Evolutionary conservation across 2,329 filamentous ascomycete species (phyloP), one percentile per base, ranked within the genome.

Genomic region (Pezizomycotina sp.): DNA sequence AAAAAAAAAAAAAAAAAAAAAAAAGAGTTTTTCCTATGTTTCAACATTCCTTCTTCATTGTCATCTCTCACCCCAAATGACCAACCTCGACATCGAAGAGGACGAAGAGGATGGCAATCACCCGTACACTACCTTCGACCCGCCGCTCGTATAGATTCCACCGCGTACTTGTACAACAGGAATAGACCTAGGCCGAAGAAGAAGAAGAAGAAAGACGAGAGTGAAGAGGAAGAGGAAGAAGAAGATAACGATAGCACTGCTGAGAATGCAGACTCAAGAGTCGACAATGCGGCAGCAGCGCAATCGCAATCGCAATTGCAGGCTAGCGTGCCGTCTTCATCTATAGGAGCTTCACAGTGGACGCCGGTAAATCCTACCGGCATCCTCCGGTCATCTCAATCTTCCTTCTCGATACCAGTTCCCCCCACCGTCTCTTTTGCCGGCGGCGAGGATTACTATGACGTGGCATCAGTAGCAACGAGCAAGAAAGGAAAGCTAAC

Each of bases 141-240:
- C n/a, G n/a, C n/a, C n/a, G n/a, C n/a, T n/a, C n/a, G n/a, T n/a
- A n/a, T n/a, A n/a, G n/a, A n/a, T n/a, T 66, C 74, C 49, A n/a
- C n/a, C n/a, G n/a, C n/a, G n/a, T n/a, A n/a, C n/a, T n/a, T 68
- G 68, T 53, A 58, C 64, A 42, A 53, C 65, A 40, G 59, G 69
- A 61, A 27, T 53, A 55, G 24, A 53, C 43, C 5, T 24, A 46
- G 6, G 46, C 60, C 58, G 18, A 62, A 65, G 50, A 48, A 24
- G 43, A 52, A 31, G 23, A 60, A 63, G 48, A 57, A 58, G 51
- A 61, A 58, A 34, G 53, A 54, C 19, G 57, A 62, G 41, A 60
- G 59, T 21, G 53, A 61, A 26, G 61, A 64, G 30, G 36, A 37
- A 10, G 49, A 52, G 27, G 53, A 56, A 41, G 60, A 62, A 22